Conservation (phyloP, 768 basidiomycete genomes). For the Leucocoprinus leucothites region DNA sequence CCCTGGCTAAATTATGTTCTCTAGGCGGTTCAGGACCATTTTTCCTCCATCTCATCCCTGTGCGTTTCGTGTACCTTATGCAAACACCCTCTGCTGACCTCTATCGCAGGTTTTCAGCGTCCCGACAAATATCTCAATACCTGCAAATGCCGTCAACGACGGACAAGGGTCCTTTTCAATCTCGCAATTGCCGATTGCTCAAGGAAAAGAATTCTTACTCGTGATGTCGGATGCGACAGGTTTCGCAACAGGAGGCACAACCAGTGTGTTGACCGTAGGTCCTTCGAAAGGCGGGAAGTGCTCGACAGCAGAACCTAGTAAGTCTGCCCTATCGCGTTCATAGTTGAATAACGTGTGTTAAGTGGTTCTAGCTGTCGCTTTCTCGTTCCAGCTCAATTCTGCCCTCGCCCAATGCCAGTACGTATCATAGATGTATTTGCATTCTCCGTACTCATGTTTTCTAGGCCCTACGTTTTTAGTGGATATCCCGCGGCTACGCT, state of each 20-base stretch:
- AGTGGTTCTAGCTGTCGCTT: conserved; percentile 31
- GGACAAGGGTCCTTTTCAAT: conserved; percentile 49
- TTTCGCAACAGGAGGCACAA: conserved; percentile 63
- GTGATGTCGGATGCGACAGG: conserved; percentile 74
- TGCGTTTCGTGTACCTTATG: too few relatives aligned
- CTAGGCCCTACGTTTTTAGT: conserved; percentile 46
- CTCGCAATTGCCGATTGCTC: conserved; percentile 39
- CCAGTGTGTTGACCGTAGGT: conserved; percentile 46
- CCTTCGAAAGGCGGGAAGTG: conserved; percentile 47
- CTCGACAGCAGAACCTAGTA: conserved; percentile 43
- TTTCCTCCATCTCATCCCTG: conserved; percentile 44
- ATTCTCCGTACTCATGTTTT: conserved; percentile 5
- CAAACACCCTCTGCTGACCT: conserved; percentile 1
- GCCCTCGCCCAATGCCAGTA: conserved; percentile 64
- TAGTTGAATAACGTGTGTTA: background rate
- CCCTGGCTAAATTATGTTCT: conserved; percentile 10
- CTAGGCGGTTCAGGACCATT: conserved; percentile 63
- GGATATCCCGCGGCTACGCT: conserved; percentile 41
- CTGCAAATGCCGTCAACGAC: conserved; percentile 49
- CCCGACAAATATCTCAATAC: conserved; percentile 53
- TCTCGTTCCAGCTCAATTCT: conserved; percentile 46
- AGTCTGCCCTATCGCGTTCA: conserved; percentile 10
- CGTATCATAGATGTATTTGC: conserved; percentile 14
- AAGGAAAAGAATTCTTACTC: conserved; percentile 41
- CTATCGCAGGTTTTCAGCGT: conserved; percentile 47